Evolutionary conservation across 495 filamentous ascomycete genomes (phyloP).

Genomic region (Penicillium goetzii): DNA sequence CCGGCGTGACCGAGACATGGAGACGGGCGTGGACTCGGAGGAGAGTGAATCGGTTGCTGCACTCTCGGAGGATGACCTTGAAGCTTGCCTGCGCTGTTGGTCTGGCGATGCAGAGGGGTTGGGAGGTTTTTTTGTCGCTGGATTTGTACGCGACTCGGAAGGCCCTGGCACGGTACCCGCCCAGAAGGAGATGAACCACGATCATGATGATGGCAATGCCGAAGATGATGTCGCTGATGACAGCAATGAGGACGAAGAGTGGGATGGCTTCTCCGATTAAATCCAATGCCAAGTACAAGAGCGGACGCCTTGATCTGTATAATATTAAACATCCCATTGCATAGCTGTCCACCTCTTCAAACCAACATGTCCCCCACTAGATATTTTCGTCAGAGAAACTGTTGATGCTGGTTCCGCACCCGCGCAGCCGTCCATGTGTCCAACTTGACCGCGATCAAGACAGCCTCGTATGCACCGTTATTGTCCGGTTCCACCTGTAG

Average conservation of each 20-base stretch:
- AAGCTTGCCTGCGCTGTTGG: slow-evolving; percentile 80
- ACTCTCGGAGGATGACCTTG: slow-evolving; percentile 57
- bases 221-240: slow-evolving; percentile 18
- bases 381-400: slow-evolving; percentile 56
- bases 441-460: slow-evolving; percentile 79
- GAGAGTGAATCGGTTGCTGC: slow-evolving; percentile 27
- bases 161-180: slow-evolving; percentile 3
- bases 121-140: slow-evolving; percentile 74
- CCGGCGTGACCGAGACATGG: slow-evolving; percentile 33
- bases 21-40: slow-evolving; percentile 6
- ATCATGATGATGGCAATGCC: neutral
- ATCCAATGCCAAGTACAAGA: slow-evolving; percentile 3
- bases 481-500: slow-evolving; percentile 62
- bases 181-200: neutral
- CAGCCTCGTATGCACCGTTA: slow-evolving; percentile 51
- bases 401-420: slow-evolving; percentile 67
- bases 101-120: slow-evolving; percentile 78
- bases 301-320: neutral
- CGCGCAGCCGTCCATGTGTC: slow-evolving; percentile 72
- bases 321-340: slow-evolving; percentile 4
- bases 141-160: slow-evolving; percentile 58
- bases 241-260: slow-evolving; percentile 43
- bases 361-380: neutral
- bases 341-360: neutral
- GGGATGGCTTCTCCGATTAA: slow-evolving; percentile 54